Conservation (phyloP, 1,284 basidiomycete species). For the Puccinia novopanici region DNA sequence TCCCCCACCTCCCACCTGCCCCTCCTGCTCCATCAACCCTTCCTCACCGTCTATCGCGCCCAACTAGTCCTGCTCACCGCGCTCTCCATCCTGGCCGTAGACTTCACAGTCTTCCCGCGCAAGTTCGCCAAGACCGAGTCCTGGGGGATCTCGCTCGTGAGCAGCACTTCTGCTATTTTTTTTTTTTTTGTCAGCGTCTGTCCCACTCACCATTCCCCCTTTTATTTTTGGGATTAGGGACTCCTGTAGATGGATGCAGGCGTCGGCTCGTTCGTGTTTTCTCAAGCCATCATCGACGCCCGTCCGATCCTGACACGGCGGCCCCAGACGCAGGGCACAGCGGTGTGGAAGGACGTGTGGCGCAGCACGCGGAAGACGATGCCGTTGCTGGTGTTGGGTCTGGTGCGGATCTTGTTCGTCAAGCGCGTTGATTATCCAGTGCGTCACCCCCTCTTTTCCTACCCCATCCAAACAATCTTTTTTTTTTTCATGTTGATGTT, state of each 20-base stretch:
- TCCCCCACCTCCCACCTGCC: background rate
- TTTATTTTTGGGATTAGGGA: constrained; percentile 10
- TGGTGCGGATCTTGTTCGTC: constrained; percentile 78
- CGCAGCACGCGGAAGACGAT: constrained; percentile 66
- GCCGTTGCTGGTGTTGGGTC: constrained; percentile 74
- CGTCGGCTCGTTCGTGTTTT: constrained; percentile 93
- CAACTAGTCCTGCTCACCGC: constrained; percentile 95
- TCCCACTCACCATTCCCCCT: background rate
- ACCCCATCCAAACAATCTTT: background rate
- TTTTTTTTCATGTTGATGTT: background rate
- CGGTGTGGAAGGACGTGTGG: constrained; percentile 51
- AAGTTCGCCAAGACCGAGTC: constrained; percentile 88
- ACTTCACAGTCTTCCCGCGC: constrained; percentile 89
- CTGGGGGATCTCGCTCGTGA: constrained; percentile 84
- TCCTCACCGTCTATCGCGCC: constrained; percentile 83
- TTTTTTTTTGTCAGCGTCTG: background rate
- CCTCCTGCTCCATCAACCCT: constrained; percentile 59
- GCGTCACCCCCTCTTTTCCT: constrained; percentile 55
- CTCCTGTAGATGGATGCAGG: constrained; percentile 86
- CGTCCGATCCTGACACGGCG: constrained; percentile 64
- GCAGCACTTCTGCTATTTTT: background rate
- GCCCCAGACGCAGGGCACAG: background rate
- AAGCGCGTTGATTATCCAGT: constrained; percentile 94
- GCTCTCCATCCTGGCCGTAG: constrained; percentile 89
- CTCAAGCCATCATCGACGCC: constrained; percentile 84